Percentiles rank a stretch among this genome's conserved stretches.
Conservation (phyloP, 2,329 filamentous ascomycete genomes). For the Fusarium begoniae region DNA sequence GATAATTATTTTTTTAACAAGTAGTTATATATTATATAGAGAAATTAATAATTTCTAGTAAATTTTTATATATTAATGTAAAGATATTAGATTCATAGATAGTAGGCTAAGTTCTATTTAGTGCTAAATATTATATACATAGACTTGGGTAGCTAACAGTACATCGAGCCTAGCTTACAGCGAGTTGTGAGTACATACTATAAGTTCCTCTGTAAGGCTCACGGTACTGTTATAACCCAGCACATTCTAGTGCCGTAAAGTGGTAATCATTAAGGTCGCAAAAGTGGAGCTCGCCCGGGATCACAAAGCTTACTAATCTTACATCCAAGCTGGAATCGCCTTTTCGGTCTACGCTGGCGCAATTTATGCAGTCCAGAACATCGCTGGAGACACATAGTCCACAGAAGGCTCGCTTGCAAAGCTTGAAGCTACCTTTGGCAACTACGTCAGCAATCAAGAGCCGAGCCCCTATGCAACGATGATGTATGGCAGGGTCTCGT, state of each 20-base stretch:
- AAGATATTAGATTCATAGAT: too few relatives aligned
- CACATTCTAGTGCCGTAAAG: not conserved
- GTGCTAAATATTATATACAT: too few relatives aligned
- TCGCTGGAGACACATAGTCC: not conserved
- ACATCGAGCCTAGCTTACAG: too few relatives aligned
- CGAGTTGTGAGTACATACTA: too few relatives aligned
- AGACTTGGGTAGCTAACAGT: too few relatives aligned
- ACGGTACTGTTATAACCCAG: too few relatives aligned
- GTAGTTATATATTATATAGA: too few relatives aligned
- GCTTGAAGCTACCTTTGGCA: not conserved
- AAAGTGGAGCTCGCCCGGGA: not conserved
- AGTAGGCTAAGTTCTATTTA: too few relatives aligned
- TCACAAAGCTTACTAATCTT: not conserved
- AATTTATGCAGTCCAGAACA: not conserved
- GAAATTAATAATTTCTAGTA: too few relatives aligned
- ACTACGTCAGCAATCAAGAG: not conserved
- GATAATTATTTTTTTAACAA: too few relatives aligned
- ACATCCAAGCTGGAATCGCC: not conserved
- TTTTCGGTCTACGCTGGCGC: not conserved
- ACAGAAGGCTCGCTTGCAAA: not conserved
- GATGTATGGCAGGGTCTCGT: not conserved
- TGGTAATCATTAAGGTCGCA: not conserved
- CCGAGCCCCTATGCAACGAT: not conserved
- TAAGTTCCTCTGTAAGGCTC: too few relatives aligned
- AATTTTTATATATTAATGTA: too few relatives aligned